A percentile compares a stretch with the other conserved stretches of the same genome.
Conservation (phyloP, 306 rosid species). For the Quercus dentata region DNA sequence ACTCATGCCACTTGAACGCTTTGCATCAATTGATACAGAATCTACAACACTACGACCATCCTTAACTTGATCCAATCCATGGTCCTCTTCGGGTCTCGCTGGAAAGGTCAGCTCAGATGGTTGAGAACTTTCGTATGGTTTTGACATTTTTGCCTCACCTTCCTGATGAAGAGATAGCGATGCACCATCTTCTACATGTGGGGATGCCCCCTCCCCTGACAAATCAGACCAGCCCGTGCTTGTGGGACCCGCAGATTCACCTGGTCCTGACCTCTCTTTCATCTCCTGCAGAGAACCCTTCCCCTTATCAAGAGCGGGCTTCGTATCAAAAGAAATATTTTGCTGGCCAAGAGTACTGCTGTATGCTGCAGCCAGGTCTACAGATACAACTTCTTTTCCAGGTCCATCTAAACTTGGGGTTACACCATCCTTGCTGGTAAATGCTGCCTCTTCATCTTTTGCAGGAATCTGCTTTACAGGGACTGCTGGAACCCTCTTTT, state of each 20-base stretch:
- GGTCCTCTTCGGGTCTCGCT: slow-evolving; percentile 24
- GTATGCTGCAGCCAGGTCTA: slow-evolving; percentile 32
- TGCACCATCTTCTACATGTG: slow-evolving; percentile 21
- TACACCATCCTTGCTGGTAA: slow-evolving; percentile 29
- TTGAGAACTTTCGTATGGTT: slow-evolving; percentile 27
- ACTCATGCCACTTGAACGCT: slow-evolving; percentile 26
- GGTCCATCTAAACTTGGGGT: slow-evolving; percentile 31
- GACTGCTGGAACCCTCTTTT: slow-evolving; percentile 53
- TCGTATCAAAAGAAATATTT: slow-evolving; percentile 26
- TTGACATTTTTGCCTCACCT: slow-evolving; percentile 26
- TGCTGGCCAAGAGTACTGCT: slow-evolving; percentile 29
- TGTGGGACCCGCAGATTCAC: slow-evolving; percentile 14
- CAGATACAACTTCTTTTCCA: slow-evolving; percentile 27
- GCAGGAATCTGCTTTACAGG: slow-evolving; percentile 25
- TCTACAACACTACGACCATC: slow-evolving; percentile 17
- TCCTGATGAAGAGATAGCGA: slow-evolving; percentile 40
- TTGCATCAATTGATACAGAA: slow-evolving; percentile 18
- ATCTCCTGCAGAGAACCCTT: slow-evolving; percentile 34
- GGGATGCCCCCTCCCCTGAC: slow-evolving; percentile 30
- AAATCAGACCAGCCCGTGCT: slow-evolving; percentile 30
- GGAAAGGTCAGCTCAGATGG: slow-evolving; percentile 28
- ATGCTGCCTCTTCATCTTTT: slow-evolving; percentile 33
- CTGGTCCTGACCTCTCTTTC: slow-evolving; percentile 20
- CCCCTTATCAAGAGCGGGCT: slow-evolving; percentile 39
- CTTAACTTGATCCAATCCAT: slow-evolving; percentile 12